Base-by-base conservation (phyloP, 805 yeast species). In the Monosporozyma aquatica region DNA sequence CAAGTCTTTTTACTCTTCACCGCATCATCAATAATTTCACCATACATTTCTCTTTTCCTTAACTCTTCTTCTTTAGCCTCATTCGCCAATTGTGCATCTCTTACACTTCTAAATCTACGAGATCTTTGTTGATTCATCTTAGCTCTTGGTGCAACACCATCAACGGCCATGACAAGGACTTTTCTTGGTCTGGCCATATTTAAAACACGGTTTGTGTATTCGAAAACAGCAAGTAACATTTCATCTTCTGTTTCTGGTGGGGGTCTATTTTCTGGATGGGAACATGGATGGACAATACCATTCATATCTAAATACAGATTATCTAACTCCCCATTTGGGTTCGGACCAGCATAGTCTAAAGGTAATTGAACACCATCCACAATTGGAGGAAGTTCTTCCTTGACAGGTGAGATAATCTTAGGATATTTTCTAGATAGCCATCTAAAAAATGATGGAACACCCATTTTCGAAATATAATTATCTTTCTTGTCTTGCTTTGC, bases 141-240 rank as follows among this genome's bases (percentile, higher is more conserved):
- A 22, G 97, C 97, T 56, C 97, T 73, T 18, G 98, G 98, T 2
- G 98, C 98, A 26, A 92, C 99, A 43, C 99, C 99, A 68, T 92
- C 99, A 26, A 92, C 95, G 2, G 98, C 97, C 61, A 92, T 87
- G 80, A 86, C 77, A 43, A 92, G 70, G 28, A 92, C 78, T 59
- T 92, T 89, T 44, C 97, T 70, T 2, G 99, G 99, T 55, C 96
- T 72, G 0, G 97, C 97, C 87, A 92, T 84, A 65, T 78, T 77
- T 37, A 92, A 66, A 6, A 92, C 96, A 37, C 95, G 72, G 50
- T 92, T 94, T 0, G 98, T 92, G 59, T 92, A 92, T 52, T 78
- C 80, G 66, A 92, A 92, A 22, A 92, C 82, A 37, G 90, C 97
- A 44, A 89, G 64, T 69, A 92, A 79, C 98, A 92, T 92, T 57